phyloP scores from a whole-genome alignment of 192 early-diverging fungal species.

The Gonapodya prolifera region DNA sequence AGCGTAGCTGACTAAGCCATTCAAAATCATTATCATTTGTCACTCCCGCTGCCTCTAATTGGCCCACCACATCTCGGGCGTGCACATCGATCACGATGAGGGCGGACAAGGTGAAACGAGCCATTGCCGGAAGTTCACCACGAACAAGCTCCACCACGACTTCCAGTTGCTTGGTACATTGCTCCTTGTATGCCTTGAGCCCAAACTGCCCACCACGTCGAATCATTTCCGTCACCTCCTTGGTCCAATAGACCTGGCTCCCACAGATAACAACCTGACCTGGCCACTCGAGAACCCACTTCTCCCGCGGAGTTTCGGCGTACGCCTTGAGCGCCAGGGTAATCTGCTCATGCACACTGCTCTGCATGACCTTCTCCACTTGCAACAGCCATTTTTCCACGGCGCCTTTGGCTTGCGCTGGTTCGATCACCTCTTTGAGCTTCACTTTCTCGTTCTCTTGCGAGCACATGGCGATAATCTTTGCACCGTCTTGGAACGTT shows the following conservation, averaged over 20 bases:
- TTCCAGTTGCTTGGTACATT: slow-evolving; percentile 28
- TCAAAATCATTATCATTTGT: slow-evolving; percentile 27
- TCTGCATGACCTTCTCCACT: slow-evolving; percentile 40
- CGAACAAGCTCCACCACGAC: slow-evolving; percentile 43
- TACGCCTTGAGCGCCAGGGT: slow-evolving; percentile 25
- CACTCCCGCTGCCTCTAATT: slow-evolving; percentile 30
- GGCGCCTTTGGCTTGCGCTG: slow-evolving; percentile 34
- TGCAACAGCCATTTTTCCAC: slow-evolving; percentile 45
- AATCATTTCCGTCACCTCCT: slow-evolving; percentile 37
- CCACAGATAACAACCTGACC: slow-evolving; percentile 45
- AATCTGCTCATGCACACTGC: slow-evolving; percentile 27
- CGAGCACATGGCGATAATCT: slow-evolving; percentile 44
- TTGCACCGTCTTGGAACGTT: slow-evolving; percentile 34
- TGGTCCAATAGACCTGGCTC: slow-evolving; percentile 44
- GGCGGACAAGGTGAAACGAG: slow-evolving; percentile 33
- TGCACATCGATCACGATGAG: slow-evolving; percentile 53
- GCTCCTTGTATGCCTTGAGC: slow-evolving; percentile 31
- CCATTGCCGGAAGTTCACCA: slow-evolving; percentile 31
- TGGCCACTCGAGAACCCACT: slow-evolving; percentile 54
- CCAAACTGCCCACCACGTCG: slow-evolving; percentile 25
- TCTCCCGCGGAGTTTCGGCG: slow-evolving; percentile 28
- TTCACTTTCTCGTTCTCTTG: slow-evolving; percentile 32
- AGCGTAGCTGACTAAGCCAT: slow-evolving; percentile 44
- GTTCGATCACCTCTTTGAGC: slow-evolving; percentile 6
- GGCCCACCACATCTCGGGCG: slow-evolving; percentile 38